These are phyloP conservation scores for Tetrapisispora arboricola DNA, from an alignment of 805 yeast genomes.

Conservation along the genomic window DNA sequence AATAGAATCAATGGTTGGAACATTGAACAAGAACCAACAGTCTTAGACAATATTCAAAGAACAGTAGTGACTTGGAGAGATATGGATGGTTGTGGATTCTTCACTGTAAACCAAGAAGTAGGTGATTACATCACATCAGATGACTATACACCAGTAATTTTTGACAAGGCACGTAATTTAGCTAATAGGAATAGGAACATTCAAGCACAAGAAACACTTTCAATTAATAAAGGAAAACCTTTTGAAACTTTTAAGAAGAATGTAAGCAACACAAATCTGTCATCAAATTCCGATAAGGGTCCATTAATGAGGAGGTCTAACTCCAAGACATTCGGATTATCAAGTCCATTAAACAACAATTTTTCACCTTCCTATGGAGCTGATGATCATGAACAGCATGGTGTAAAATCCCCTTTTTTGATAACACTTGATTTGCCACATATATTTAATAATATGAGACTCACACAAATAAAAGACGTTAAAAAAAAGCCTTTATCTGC, in stretches of 20 bases:
- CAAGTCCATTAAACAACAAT: not conserved
- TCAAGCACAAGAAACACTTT: not conserved
- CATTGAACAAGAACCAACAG: conserved; percentile 23
- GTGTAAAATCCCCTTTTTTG: conserved; percentile 16
- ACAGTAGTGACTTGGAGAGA: conserved; percentile 28
- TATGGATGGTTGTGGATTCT: conserved; percentile 28
- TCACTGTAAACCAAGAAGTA: conserved; percentile 20
- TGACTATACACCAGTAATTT: conserved; percentile 2
- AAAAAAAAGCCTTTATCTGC: conserved; percentile 5
- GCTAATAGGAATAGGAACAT: conserved; percentile 1
- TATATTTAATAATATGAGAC: conserved; percentile 21
- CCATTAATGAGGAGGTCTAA: conserved; percentile 6
- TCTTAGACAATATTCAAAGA: conserved; percentile 22
- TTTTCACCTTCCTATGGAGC: conserved; percentile 8
- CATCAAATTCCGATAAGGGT: conserved; percentile 10
- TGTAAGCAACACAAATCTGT: conserved; percentile 11
- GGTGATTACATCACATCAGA: conserved; percentile 17
- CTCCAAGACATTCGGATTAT: not conserved
- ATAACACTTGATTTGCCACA: conserved; percentile 24
- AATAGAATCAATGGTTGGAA: conserved; percentile 28
- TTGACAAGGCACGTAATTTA: conserved; percentile 8
- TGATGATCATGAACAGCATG: conserved; percentile 5
- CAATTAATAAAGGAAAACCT: not conserved
- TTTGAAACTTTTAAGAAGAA: conserved; percentile 11
- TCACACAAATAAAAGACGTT: conserved; percentile 11